A percentile compares a stretch with the other conserved stretches of the same genome.
phyloP scores from a whole-genome alignment of 257 asterid species.

The Nicotiana knightiana region DNA sequence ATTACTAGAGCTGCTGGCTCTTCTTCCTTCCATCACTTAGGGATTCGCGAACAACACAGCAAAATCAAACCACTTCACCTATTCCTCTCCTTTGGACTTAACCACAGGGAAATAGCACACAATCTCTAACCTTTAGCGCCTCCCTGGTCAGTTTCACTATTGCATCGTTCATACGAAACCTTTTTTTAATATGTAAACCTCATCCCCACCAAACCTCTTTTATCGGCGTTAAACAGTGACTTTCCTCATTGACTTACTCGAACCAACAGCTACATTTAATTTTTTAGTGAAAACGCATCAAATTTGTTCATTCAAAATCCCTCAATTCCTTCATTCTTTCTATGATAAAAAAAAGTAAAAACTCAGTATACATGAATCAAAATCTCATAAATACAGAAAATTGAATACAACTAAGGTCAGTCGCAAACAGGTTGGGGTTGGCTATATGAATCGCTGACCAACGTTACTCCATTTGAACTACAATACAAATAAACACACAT shows the following conservation, averaged over 20 bases:
- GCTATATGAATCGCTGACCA: neutral
- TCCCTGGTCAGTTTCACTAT: neutral
- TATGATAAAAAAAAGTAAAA: neutral
- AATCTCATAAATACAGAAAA: neutral
- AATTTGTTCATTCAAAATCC: neutral
- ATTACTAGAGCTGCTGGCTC: neutral
- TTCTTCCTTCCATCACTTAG: neutral
- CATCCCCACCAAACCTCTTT: neutral
- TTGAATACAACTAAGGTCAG: neutral
- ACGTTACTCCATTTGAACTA: neutral
- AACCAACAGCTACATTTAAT: neutral
- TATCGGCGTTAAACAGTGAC: neutral
- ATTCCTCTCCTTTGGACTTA: neutral
- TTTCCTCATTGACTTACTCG: neutral
- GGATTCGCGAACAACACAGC: neutral
- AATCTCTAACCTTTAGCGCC: neutral
- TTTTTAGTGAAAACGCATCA: too few relatives aligned
- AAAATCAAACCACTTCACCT: neutral
- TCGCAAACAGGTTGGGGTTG: neutral
- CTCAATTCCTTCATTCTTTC: neutral
- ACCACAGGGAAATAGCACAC: neutral
- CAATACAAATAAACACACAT: neutral
- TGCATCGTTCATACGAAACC: neutral
- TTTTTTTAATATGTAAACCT: neutral
- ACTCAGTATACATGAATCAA: neutral